phyloP scores from a whole-genome alignment of 768 basidiomycete genomes.

The Antrodiella citrinella region DNA sequence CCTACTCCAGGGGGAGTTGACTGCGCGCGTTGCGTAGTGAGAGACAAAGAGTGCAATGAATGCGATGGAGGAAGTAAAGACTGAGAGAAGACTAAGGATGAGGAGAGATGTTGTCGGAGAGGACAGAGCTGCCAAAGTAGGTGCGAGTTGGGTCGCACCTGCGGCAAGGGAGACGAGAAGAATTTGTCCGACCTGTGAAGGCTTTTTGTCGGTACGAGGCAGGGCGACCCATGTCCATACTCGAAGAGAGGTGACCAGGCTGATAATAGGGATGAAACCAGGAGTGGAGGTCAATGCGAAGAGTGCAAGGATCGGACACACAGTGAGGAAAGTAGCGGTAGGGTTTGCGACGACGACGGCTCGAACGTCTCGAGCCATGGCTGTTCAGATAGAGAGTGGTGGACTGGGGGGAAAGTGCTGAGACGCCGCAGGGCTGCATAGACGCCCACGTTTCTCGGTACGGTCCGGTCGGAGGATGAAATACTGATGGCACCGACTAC shows the following conservation, averaged over 20 bases:
- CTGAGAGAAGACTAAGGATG: conserved; percentile 34
- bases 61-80: conserved; percentile 30
- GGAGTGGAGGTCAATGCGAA: conserved; percentile 24
- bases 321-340: conserved; percentile 1
- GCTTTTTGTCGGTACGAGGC: conserved; percentile 7
- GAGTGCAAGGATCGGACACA: conserved; percentile 11
- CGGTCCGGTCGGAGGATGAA: too few species aligned
- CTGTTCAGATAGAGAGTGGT: background rate
- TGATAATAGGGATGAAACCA: conserved; percentile 19
- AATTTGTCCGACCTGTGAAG: conserved; percentile 11
- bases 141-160: conserved; percentile 17
- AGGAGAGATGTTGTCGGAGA: conserved; percentile 39
- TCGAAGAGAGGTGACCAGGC: conserved; percentile 21
- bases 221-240: conserved; percentile 16
- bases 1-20: conserved; percentile 32
- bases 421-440: background rate
- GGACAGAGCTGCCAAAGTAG: conserved; percentile 43
- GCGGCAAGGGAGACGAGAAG: conserved; percentile 19
- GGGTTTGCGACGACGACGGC: conserved; percentile 6
- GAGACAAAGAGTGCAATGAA: conserved; percentile 24
- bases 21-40: conserved; percentile 30
- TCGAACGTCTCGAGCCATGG: background rate
- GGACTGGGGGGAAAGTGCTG: too few species aligned
- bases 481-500: too few species aligned
- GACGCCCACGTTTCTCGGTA: too few species aligned